Percentiles rank a stretch among this genome's conserved stretches.
phyloP scores from a whole-genome alignment of 768 basidiomycete genomes.

The Tephrocybe rancida region DNA sequence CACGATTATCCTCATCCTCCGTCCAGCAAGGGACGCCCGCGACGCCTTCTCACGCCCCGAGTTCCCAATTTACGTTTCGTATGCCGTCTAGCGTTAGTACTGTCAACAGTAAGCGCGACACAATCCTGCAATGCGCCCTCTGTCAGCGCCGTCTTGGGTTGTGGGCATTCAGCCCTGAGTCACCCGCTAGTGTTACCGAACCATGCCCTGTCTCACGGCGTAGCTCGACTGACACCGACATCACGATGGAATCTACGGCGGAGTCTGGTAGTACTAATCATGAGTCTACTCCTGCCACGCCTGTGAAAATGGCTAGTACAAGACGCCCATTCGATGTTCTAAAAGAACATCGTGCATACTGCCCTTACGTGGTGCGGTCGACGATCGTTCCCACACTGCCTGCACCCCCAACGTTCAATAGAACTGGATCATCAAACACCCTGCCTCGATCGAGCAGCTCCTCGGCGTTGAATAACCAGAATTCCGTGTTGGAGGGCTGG shows the following conservation, averaged over 20 bases:
- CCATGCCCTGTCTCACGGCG: not conserved
- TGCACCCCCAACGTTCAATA: conserved; percentile 24
- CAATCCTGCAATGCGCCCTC: conserved; percentile 63
- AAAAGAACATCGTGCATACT: conserved; percentile 83
- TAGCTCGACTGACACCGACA: not conserved
- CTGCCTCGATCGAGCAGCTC: conserved; percentile 24
- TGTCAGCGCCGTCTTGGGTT: conserved; percentile 82
- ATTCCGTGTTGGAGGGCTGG: conserved; percentile 69
- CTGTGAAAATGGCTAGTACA: conserved; percentile 31
- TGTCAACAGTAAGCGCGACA: conserved; percentile 50
- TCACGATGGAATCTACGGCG: conserved; percentile 1
- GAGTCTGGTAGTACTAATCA: conserved; percentile 13
- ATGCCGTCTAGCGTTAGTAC: conserved; percentile 26
- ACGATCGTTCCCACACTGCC: conserved; percentile 64
- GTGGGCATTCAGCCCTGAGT: conserved; percentile 61
- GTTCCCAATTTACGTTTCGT: conserved; percentile 21
- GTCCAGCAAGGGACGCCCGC: conserved; percentile 13
- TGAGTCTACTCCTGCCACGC: conserved; percentile 20
- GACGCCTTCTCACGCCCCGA: conserved; percentile 17
- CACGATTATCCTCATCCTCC: conserved; percentile 14
- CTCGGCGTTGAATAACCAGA: conserved; percentile 30
- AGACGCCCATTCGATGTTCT: conserved; percentile 69
- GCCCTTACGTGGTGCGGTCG: conserved; percentile 79
- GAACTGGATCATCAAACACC: conserved; percentile 20
- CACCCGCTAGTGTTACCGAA: conserved; percentile 6